A percentile compares a stretch with the other conserved stretches of the same genome.
Evolutionary conservation across 306 rosid genomes (phyloP).

Genomic region (Inga leiocalycina): DNA sequence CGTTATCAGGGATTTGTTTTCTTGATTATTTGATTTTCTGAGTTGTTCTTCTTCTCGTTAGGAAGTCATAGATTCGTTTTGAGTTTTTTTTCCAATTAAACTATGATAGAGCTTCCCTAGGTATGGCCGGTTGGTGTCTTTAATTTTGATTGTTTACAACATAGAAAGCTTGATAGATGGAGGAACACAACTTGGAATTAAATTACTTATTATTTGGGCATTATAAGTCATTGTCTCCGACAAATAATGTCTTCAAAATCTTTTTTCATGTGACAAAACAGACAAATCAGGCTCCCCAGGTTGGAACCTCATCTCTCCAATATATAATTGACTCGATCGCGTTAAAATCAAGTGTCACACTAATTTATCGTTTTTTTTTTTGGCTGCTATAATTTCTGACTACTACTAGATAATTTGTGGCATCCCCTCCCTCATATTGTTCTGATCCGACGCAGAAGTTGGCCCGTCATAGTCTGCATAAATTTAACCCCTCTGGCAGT

Average conservation of each 20-base stretch:
- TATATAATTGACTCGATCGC: background rate
- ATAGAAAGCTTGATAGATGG: background rate
- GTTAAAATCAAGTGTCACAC: background rate
- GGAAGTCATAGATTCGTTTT: background rate
- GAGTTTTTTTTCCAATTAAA: background rate
- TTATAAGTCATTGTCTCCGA: background rate
- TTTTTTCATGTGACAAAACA: background rate
- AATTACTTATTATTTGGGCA: background rate
- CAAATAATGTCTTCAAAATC: background rate
- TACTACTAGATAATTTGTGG: background rate
- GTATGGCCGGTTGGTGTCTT: background rate
- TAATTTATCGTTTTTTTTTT: background rate
- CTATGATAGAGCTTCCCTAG: background rate
- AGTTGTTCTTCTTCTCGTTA: background rate
- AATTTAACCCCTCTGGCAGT: background rate
- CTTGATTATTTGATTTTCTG: conserved; percentile 15
- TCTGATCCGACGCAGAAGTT: background rate
- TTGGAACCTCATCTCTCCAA: background rate
- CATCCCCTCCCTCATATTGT: conserved; percentile 22
- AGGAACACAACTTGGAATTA: background rate
- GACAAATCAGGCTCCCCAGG: background rate
- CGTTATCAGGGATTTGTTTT: background rate
- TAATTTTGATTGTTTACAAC: background rate
- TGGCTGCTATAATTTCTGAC: conserved; percentile 5
- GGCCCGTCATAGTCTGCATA: conserved; percentile 15